A percentile compares a stretch with the other conserved stretches of the same genome.
These are phyloP conservation scores for Phytopythium litorale DNA, from an alignment of 352 stramenopile genomes.

Conservation along the genomic window DNA sequence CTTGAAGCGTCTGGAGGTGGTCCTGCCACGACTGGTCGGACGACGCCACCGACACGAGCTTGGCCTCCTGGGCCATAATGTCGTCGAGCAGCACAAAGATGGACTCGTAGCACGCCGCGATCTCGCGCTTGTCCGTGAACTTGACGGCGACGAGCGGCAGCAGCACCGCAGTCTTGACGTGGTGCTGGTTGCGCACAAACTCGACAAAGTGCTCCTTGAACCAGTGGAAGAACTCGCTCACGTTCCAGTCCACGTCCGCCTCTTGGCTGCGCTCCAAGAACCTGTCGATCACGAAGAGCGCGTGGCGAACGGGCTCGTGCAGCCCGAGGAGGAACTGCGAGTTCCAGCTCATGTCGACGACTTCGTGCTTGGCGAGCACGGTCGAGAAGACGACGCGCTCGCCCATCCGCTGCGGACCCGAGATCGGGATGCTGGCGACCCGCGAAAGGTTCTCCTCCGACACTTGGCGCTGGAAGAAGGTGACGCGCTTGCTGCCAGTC, in stretches of 20 bases:
- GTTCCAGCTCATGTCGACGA: conserved; percentile 69
- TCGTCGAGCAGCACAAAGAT: conserved; percentile 59
- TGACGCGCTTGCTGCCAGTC: conserved; percentile 17
- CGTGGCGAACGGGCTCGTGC: conserved; percentile 77
- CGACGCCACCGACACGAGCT: conserved; percentile 41
- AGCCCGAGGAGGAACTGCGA: conserved; percentile 70
- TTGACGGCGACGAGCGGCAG: conserved; percentile 64
- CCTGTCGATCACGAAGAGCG: conserved; percentile 78
- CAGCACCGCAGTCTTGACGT: conserved; percentile 64
- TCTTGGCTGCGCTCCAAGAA: conserved; percentile 64
- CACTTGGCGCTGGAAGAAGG: conserved; percentile 23
- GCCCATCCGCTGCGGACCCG: conserved; percentile 28
- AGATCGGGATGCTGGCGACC: conserved; percentile 42
- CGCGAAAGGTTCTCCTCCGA: conserved; percentile 39
- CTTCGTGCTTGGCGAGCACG: conserved; percentile 40
- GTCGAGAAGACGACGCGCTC: conserved; percentile 64
- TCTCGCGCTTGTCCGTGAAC: conserved; percentile 56
- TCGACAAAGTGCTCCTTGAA: conserved; percentile 82
- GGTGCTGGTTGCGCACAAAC: conserved; percentile 68
- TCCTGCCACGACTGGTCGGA: conserved; percentile 48
- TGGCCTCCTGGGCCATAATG: conserved; percentile 52
- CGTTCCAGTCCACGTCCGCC: conserved; percentile 44
- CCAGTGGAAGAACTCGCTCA: conserved; percentile 72
- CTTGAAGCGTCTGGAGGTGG: conserved; percentile 44
- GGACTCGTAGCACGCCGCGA: conserved; percentile 53